These are phyloP conservation scores for Coix lacrymajobi DNA, from an alignment of 176 grass and related monocot genomes.

Conservation along the genomic window DNA sequence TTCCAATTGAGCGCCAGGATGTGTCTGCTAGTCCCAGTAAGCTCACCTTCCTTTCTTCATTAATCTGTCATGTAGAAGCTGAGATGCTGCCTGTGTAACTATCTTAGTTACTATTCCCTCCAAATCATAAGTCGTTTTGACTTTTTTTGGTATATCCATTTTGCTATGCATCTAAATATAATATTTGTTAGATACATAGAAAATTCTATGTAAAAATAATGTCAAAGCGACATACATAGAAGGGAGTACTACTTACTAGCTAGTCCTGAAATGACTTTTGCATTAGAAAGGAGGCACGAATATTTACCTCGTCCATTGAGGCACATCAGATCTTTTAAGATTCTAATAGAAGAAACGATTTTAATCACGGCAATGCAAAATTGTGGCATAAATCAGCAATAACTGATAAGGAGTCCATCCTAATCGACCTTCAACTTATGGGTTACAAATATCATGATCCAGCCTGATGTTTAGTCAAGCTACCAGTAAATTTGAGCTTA, in stretches of 20 bases:
- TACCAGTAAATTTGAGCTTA: background rate
- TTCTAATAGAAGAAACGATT: background rate
- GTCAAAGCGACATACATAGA: no score
- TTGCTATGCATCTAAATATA: no score
- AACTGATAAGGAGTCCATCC: background rate
- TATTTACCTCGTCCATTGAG: background rate
- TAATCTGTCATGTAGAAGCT: background rate
- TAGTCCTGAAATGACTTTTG: background rate
- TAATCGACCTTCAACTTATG: background rate
- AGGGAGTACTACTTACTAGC: background rate
- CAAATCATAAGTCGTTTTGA: no score
- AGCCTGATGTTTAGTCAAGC: background rate
- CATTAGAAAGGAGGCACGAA: background rate
- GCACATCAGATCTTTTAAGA: background rate
- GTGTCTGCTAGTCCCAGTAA: constrained; percentile 49
- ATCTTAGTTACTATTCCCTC: background rate
- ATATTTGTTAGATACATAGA: no score
- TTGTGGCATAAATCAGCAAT: constrained; percentile 21
- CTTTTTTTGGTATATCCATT: no score
- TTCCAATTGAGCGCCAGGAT: constrained; percentile 25
- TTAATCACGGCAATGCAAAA: background rate
- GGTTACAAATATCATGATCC: background rate
- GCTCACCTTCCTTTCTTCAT: constrained; percentile 20
- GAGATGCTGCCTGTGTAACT: background rate
- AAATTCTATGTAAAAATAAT: no score